Percentiles rank a stretch among this genome's conserved stretches.
Evolutionary conservation across 2,329 filamentous ascomycete species (phyloP).

Genomic region (Talaromyces sp.): DNA sequence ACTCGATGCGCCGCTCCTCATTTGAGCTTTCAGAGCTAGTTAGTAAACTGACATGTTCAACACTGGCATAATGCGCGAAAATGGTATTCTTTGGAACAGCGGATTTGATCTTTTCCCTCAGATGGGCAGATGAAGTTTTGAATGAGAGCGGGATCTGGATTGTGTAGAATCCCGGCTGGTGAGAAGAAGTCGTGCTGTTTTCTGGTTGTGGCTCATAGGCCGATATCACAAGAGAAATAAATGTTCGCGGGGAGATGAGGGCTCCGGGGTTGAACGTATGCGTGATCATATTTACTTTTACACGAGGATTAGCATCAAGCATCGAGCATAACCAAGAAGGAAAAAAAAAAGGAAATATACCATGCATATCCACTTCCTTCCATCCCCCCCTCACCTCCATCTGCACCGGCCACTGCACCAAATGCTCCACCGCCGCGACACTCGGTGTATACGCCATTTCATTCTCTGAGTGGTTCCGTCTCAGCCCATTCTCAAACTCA

Average conservation of each 20-base stretch:
- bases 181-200: neutral
- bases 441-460: constrained; percentile 40
- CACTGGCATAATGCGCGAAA: constrained; percentile 31
- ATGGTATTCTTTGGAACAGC: constrained; percentile 22
- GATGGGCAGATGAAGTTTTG: constrained; percentile 8
- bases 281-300: constrained; percentile 30
- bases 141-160: constrained; percentile 28
- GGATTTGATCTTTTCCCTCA: constrained; percentile 19
- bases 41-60: constrained; percentile 25
- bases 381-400: constrained; percentile 17
- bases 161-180: constrained; percentile 24
- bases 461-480: constrained; percentile 35
- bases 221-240: constrained; percentile 29
- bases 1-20: constrained; percentile 18
- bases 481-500: constrained; percentile 35
- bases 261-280: constrained; percentile 30
- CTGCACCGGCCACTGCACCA: constrained; percentile 26
- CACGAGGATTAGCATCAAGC: neutral
- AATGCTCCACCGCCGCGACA: constrained; percentile 24
- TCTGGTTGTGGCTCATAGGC: constrained; percentile 14
- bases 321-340: neutral
- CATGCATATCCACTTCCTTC: constrained; percentile 22
- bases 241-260: constrained; percentile 29
- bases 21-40: neutral
- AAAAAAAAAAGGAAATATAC: constrained; percentile 14